Evolutionary conservation across 2,329 filamentous ascomycete genomes (phyloP), one percentile per base, ranked within the genome.

Genomic region (Plenodomus tracheiphilus): DNA sequence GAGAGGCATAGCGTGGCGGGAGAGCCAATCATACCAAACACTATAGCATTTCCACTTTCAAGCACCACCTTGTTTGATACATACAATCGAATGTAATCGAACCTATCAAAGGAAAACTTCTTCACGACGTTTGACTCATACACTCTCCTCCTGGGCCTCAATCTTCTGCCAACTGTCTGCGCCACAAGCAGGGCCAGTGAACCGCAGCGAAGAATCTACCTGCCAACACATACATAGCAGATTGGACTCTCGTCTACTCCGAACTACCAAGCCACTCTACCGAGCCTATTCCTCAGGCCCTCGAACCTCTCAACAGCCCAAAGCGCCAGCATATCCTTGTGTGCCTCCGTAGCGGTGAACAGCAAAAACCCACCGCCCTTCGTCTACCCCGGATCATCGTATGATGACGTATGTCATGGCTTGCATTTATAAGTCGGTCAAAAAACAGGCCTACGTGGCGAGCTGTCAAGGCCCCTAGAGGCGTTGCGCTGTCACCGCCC

Each of bases 261-360:
- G 28, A 32, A 32, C 6, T 32, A 32, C 28, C 7, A 32, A 32
- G 28, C 28, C 28, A 32, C 28, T 32, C 28, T 32, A 32, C 28
- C 15, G 28, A 32, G 11, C 28, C 28, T 11, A 32, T 10, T 15
- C 8, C 15, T 32, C 28, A 32, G 28, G 28, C 28, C 28, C 28
- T 11, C 28, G 28, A 32, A 49, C 46, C 48, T 52, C 53, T 21
- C 42, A 59, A 62, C 60, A 55, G 56, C 47, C 54, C 60, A 58
- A 38, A 25, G 9, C 28, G 28, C 43, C 41, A 56, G 60, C 57
- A 54, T 56, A 18, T 53, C 61, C 60, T 58, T 60, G 60, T 47
- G 40, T 25, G 30, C 32, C 39, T 49, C 39, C 38, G 56, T 63
- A 56, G 64, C 64, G 64, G 64, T 68, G 64, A 65, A 66, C 50